Conservation (phyloP, 495 filamentous ascomycete genomes). For the Rostrohypoxylon terebratum region DNA sequence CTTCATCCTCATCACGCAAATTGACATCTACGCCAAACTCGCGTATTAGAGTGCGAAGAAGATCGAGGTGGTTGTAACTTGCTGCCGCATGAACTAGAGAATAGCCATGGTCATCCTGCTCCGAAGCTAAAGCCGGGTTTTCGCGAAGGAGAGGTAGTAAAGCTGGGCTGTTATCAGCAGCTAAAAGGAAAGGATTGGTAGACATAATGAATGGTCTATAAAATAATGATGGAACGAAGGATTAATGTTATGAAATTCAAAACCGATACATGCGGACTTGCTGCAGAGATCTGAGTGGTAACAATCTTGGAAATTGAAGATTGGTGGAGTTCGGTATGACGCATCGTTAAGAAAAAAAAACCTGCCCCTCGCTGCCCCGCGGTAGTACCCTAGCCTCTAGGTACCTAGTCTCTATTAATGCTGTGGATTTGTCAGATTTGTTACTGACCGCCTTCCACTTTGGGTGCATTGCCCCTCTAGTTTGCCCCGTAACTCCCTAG, state of each 20-base stretch:
- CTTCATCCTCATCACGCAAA: conserved; percentile 85
- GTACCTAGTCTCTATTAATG: too few relatives aligned
- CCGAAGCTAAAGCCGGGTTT: conserved; percentile 72
- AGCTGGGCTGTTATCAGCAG: conserved; percentile 75
- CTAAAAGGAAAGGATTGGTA: conserved; percentile 80
- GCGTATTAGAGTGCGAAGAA: conserved; percentile 80
- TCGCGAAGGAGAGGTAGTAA: conserved; percentile 74
- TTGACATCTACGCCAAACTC: conserved; percentile 83
- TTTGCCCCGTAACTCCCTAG: not conserved
- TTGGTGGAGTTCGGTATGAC: conserved; percentile 34
- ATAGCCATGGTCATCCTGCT: conserved; percentile 86
- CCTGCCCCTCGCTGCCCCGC: not conserved
- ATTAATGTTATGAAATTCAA: not conserved
- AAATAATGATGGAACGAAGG: not conserved
- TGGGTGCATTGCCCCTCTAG: not conserved
- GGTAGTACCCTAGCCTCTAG: not conserved
- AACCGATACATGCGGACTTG: not conserved
- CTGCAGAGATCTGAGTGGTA: not conserved
- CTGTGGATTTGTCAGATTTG: too few relatives aligned
- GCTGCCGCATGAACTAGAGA: conserved; percentile 91
- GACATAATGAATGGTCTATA: conserved; percentile 51
- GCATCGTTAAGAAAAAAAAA: conserved; percentile 31
- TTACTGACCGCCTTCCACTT: conserved; percentile 29
- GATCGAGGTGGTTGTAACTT: conserved; percentile 86
- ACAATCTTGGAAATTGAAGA: not conserved